A percentile compares a stretch with the other conserved stretches of the same genome.
Conservation (phyloP, 2,329 filamentous ascomycete species). For the Cladosporium sp. region DNA sequence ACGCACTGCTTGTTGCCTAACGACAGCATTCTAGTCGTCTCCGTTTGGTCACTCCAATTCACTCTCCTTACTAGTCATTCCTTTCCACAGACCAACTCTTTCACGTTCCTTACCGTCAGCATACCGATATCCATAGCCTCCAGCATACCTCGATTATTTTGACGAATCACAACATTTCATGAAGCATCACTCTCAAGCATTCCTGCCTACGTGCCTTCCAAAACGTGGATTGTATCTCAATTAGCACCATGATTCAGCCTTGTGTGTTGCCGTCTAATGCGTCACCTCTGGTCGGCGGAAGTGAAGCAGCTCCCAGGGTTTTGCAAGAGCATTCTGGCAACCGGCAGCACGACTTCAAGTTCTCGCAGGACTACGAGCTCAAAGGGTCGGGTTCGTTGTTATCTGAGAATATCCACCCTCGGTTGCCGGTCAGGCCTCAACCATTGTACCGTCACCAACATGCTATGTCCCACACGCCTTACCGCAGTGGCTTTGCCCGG, state of each 20-base stretch:
- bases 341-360: slow-evolving; percentile 34
- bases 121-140: slow-evolving; percentile 36
- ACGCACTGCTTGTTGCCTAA: slow-evolving; percentile 23
- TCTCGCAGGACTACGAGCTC: slow-evolving; percentile 28
- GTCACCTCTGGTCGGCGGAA: slow-evolving; percentile 39
- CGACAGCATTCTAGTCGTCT: slow-evolving; percentile 25
- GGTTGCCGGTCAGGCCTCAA: slow-evolving; percentile 11
- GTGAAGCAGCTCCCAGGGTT: slow-evolving; percentile 34
- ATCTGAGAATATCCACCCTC: slow-evolving; percentile 30
- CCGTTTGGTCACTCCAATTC: slow-evolving; percentile 18
- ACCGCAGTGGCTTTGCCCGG: slow-evolving; percentile 12
- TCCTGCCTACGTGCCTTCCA: slow-evolving; percentile 38
- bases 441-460: slow-evolving; percentile 6
- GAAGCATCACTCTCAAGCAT: slow-evolving; percentile 29
- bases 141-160: slow-evolving; percentile 14
- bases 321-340: slow-evolving; percentile 49
- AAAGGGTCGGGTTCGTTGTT: slow-evolving; percentile 38
- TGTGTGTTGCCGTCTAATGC: slow-evolving; percentile 47
- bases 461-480: not conserved
- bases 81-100: slow-evolving; percentile 44
- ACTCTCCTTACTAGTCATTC: slow-evolving; percentile 46
- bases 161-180: slow-evolving; percentile 28
- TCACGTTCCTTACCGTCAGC: slow-evolving; percentile 44
- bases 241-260: slow-evolving; percentile 36
- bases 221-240: slow-evolving; percentile 23